Evolutionary conservation across 805 yeast species (phyloP), one percentile per base, ranked within the genome.

Genomic region (Yarrowia alimentaria): DNA sequence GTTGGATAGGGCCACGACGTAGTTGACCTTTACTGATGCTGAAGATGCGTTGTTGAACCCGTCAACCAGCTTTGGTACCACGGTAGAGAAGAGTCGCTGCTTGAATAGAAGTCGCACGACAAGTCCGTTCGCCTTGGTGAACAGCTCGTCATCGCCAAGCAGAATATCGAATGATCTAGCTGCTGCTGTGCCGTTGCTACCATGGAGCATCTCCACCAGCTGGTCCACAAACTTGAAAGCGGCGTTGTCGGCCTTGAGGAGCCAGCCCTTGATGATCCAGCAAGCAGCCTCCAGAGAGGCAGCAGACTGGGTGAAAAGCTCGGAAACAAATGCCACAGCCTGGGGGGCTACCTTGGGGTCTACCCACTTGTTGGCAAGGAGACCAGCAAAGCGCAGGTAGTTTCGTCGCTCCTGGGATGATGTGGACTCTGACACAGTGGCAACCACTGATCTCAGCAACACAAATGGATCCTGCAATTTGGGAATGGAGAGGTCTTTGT

Each of bases 181-280:
- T 1, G 72, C 72, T 10, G 64, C 58, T 1, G 55, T 14, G 3
- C 81, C 78, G 16, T 43, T 21, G 12, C 17, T 7, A 5, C 29
- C 35, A 5, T 63, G 45, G 3, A 54, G 52, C 20, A 64, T 58
- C 12, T 64, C 64, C 2, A 65, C 54, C 6, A 81, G 64, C 11
- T 73, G 55, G 5, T 60, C 53, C 13, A 77, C 43, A 34, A 75
- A 57, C 57, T 57, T 58, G 17, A 57, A 63, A 3, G 75, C 71
- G 0, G 55, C 20, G 7, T 65, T 56, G 53, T 82, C 83, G 55
- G 76, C 76, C 57, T 76, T 79, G 63, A 86, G 61, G 0, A 85
- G 60, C 43, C 85, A 69, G 0, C 85, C 90, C 63, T 87, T 89
- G 16, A 80, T 68, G 6, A 81, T 64, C 96, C 96, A 89, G 2